Base-by-base conservation (phyloP, 768 basidiomycete species). In the Tulasnella sp. region DNA sequence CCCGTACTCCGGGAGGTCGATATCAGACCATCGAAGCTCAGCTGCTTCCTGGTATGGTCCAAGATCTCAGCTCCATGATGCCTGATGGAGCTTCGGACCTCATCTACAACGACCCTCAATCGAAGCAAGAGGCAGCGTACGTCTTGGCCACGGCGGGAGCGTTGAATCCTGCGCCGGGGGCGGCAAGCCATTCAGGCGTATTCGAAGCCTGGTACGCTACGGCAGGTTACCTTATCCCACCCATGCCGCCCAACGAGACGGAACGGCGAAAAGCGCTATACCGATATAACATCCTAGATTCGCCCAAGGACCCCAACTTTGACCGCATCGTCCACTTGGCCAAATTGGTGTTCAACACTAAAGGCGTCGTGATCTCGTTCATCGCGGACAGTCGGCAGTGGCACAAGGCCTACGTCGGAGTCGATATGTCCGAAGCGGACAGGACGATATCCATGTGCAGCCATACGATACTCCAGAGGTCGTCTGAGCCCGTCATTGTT, bases 281-380 rank as follows among this genome's bases (percentile, higher is more conserved):
- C 86, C 94, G 93, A 92, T 94, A 83, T 83, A 96, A 96, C 83
- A 93, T 98, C 75, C 92, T 95, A 90, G 91, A 94, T 82, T 96
- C 96, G 0, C 91, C 92, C 22, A 88, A 92, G 12, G 97, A 98
- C 85, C 88, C 91, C 82, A 97, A 97, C 85, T 98, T 98, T 84
- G 96, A 98, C 85, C 91, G 97, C 22, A 97, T 98, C 82, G 94
- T 93, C 22, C 96, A 97, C 85, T 90, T 98, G 40, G 94, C 94
- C 60, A 97, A 97, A 86, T 88, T 98, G 58, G 97, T 98, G 9
- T 98, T 98, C 86, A 93, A 90, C 84, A 94, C 96, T 1, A 94
- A 94, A 84, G 92, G 93, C 20, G 96, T 97, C 2, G 85, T 91
- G 34, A 94, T 98, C 31, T 91, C 93, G 11, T 87, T 97, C 50